These are phyloP conservation scores for Plectranthus barbatus DNA, from an alignment of 257 asterid species.

Conservation along the genomic window DNA sequence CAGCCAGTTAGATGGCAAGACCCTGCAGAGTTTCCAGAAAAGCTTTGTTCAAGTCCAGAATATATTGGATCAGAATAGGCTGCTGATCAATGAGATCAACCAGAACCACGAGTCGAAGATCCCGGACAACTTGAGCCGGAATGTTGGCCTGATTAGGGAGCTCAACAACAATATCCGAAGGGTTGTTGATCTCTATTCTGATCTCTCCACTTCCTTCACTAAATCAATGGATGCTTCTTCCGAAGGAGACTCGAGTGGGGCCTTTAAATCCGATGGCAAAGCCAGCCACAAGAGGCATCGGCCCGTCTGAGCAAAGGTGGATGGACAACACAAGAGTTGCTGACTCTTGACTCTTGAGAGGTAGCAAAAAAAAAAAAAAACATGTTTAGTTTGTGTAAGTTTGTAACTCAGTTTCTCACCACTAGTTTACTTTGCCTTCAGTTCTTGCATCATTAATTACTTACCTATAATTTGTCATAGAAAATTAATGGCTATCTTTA, in stretches of 20 bases:
- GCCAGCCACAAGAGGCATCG: slow-evolving; percentile 57
- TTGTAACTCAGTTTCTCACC: slow-evolving; percentile 4
- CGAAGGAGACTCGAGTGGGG: slow-evolving; percentile 70
- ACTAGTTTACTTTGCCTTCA: slow-evolving; percentile 11
- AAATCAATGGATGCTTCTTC: slow-evolving; percentile 65
- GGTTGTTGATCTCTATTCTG: slow-evolving; percentile 77
- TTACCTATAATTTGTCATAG: slow-evolving; percentile 5
- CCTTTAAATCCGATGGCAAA: slow-evolving; percentile 21
- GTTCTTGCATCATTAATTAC: slow-evolving; percentile 9
- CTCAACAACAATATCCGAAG: slow-evolving; percentile 79
- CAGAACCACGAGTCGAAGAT: slow-evolving; percentile 85
- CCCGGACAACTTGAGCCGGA: slow-evolving; percentile 72
- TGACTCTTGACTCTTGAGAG: slow-evolving; percentile 1
- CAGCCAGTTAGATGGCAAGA: slow-evolving; percentile 54
- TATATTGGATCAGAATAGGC: slow-evolving; percentile 73
- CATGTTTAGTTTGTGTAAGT: slow-evolving; percentile 11
- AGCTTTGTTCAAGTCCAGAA: slow-evolving; percentile 78
- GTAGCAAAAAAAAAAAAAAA: neutral
- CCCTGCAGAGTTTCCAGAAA: slow-evolving; percentile 69
- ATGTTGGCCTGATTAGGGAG: slow-evolving; percentile 75
- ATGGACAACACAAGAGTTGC: neutral
- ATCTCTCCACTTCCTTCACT: slow-evolving; percentile 60
- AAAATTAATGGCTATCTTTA: slow-evolving; percentile 18
- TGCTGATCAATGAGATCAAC: slow-evolving; percentile 71
- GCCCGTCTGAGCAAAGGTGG: slow-evolving; percentile 25